Evolutionary conservation across 2,329 filamentous ascomycete species (phyloP).

Genomic region (Aureobasidium musti): DNA sequence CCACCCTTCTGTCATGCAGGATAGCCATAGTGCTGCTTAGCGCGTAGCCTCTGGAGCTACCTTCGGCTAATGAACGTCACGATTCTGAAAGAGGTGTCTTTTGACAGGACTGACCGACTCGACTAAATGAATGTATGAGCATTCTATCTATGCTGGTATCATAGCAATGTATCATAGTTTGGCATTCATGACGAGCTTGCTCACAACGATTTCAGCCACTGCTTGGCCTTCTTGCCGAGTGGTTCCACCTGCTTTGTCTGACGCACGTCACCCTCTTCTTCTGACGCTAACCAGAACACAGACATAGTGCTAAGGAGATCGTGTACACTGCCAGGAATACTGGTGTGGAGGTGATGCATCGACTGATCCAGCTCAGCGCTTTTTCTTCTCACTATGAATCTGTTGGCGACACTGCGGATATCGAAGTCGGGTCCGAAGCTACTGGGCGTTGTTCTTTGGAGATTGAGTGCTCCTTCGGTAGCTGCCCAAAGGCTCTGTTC

Average conservation of each 20-base stretch:
- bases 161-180: constrained; percentile 8
- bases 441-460: neutral
- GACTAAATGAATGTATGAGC: neutral
- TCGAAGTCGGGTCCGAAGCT: neutral
- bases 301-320: neutral
- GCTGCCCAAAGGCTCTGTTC: neutral
- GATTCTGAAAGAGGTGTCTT: neutral
- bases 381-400: neutral
- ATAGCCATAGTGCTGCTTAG: constrained; percentile 12
- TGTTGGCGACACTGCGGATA: neutral
- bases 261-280: neutral
- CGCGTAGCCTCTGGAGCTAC: neutral
- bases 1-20: constrained; percentile 10
- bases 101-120: neutral
- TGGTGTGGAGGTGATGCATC: neutral
- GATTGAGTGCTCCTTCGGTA: neutral
- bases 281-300: neutral
- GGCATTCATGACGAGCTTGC: neutral
- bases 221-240: constrained; percentile 7
- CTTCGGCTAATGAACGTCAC: neutral
- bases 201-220: constrained; percentile 6
- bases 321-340: neutral
- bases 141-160: neutral
- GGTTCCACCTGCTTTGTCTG: neutral
- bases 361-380: neutral